These are phyloP conservation scores for Sparassis latifolia DNA, from an alignment of 1,284 basidiomycete genomes.

Conservation along the genomic window DNA sequence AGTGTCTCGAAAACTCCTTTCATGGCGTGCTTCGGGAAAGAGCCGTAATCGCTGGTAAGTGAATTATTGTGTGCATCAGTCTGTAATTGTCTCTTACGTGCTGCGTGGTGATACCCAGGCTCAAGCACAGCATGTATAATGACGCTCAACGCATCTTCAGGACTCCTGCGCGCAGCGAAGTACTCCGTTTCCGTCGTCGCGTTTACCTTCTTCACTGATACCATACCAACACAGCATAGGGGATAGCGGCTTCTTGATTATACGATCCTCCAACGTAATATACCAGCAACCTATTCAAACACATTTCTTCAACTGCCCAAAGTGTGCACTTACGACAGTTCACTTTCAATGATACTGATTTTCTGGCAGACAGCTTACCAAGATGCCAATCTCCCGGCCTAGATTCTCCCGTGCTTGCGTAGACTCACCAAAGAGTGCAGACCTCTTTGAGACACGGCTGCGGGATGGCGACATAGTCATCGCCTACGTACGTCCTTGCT, in stretches of 20 bases:
- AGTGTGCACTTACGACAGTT: slow-evolving; percentile 31
- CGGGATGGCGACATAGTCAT: slow-evolving; percentile 71
- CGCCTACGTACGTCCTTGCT: slow-evolving; percentile 47
- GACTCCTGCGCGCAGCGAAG: slow-evolving; percentile 77
- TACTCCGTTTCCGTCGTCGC: slow-evolving; percentile 22
- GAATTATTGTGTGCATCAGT: background rate
- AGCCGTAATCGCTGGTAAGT: slow-evolving; percentile 65
- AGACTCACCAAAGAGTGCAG: slow-evolving; percentile 65
- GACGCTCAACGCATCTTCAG: slow-evolving; percentile 71
- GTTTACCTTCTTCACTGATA: slow-evolving; percentile 1
- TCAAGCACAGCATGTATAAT: slow-evolving; percentile 84
- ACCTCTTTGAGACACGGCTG: slow-evolving; percentile 55
- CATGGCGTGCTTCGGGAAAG: slow-evolving; percentile 66
- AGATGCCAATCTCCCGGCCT: slow-evolving; percentile 45
- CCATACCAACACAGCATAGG: slow-evolving; percentile 53
- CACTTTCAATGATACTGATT: background rate
- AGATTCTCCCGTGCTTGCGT: slow-evolving; percentile 41
- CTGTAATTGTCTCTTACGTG: background rate
- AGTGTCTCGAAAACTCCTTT: slow-evolving; percentile 71
- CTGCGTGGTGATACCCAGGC: slow-evolving; percentile 36
- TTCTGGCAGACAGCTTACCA: slow-evolving; percentile 56
- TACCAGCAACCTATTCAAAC: slow-evolving; percentile 64
- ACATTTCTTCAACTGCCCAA: slow-evolving; percentile 81
- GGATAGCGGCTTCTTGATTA: slow-evolving; percentile 79
- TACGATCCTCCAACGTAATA: slow-evolving; percentile 62